Percentiles rank a stretch among this genome's conserved stretches.
phyloP scores from a whole-genome alignment of 768 basidiomycete species.

The Paxillus involutus region DNA sequence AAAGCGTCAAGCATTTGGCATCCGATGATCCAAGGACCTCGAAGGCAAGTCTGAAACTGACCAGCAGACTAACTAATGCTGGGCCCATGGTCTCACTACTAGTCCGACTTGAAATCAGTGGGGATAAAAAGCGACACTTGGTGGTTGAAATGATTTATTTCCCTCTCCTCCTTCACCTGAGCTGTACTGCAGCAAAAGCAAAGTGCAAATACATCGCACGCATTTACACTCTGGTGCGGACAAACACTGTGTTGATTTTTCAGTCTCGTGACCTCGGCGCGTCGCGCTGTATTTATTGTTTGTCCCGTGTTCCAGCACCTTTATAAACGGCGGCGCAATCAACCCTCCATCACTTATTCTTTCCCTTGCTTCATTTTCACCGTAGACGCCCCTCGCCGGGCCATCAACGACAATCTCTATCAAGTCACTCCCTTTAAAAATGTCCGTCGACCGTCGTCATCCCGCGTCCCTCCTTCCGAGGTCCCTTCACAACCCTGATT shows the following conservation, averaged over 20 bases:
- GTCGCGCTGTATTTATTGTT: slow-evolving; percentile 18
- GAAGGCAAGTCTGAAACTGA: not conserved
- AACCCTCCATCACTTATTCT: not conserved
- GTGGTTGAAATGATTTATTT: not conserved
- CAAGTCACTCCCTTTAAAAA: slow-evolving; percentile 33
- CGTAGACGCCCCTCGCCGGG: slow-evolving; percentile 2
- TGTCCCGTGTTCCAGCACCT: not conserved
- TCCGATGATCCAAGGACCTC: not conserved
- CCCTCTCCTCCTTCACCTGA: not conserved
- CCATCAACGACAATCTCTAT: slow-evolving; percentile 28
- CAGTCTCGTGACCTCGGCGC: slow-evolving; percentile 30
- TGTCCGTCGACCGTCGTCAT: slow-evolving; percentile 47
- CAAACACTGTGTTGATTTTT: slow-evolving; percentile 19
- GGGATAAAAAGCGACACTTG: not conserved
- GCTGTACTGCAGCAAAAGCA: not conserved
- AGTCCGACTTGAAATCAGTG: not conserved
- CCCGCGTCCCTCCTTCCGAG: slow-evolving; percentile 83
- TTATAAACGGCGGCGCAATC: slow-evolving; percentile 9
- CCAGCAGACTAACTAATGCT: not conserved
- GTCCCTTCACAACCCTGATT: slow-evolving; percentile 73
- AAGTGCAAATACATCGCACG: no score
- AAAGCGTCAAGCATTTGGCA: no score
- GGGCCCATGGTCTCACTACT: not conserved
- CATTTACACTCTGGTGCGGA: not conserved
- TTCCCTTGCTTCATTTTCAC: slow-evolving; percentile 21